Evolutionary conservation across 129 eudicot genomes (phyloP).

Genomic region (Sambucus nigra): DNA sequence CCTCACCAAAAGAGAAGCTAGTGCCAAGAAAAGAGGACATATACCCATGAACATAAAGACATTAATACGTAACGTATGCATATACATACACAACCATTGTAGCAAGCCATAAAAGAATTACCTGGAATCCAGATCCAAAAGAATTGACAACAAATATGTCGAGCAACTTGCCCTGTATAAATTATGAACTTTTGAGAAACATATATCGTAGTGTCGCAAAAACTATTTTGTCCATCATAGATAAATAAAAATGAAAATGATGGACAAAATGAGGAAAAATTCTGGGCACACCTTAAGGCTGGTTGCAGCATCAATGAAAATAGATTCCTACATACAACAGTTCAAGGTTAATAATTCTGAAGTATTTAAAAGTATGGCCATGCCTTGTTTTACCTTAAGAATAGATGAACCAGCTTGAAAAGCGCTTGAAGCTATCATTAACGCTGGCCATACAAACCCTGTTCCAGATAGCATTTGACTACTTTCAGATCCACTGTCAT

Average conservation of each 20-base stretch:
- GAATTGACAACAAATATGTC: conserved; percentile 98
- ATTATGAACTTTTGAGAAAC: conserved; percentile 6
- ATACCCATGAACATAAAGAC: not conserved
- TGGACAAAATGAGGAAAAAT: not conserved
- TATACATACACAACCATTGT: not conserved
- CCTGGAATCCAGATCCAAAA: conserved; percentile 93
- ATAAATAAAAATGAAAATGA: conserved; percentile 9
- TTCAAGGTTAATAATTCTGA: conserved; percentile 6
- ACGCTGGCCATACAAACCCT: conserved; percentile 60
- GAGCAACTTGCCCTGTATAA: conserved; percentile 67
- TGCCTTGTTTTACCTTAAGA: conserved; percentile 45
- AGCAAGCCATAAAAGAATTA: conserved; percentile 15
- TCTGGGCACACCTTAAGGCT: conserved; percentile 65
- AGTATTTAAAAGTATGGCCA: not conserved
- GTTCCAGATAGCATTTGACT: conserved; percentile 76
- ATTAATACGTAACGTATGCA: no score
- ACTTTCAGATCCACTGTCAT: conserved; percentile 63
- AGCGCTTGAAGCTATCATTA: conserved; percentile 87
- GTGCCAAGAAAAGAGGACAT: not conserved
- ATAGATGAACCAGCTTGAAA: conserved; percentile 90
- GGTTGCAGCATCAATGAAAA: conserved; percentile 58
- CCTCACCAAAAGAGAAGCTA: not conserved
- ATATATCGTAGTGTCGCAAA: not conserved
- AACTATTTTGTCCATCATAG: not conserved
- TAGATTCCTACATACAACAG: conserved; percentile 53